Evolutionary conservation across 2,329 filamentous ascomycete genomes (phyloP).

Genomic region (Sporothrix curviconia): DNA sequence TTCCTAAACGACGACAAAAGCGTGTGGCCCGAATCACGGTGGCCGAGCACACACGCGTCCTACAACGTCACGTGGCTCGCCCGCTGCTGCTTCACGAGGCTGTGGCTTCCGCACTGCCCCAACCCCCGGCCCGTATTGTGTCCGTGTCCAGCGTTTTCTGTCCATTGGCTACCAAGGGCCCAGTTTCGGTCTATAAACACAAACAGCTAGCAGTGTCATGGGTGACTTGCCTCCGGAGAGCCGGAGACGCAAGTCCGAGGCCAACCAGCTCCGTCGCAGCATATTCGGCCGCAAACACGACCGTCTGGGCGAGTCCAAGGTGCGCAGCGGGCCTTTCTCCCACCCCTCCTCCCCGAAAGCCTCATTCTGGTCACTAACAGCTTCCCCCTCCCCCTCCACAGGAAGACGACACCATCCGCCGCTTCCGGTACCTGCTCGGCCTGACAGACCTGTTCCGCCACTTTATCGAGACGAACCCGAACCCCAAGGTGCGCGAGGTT

Average conservation of each 20-base stretch:
- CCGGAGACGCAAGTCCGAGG: constrained; percentile 78
- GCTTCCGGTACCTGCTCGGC: constrained; percentile 91
- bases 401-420: constrained; percentile 91
- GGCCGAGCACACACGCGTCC: not conserved
- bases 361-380: not conserved
- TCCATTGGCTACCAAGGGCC: not conserved
- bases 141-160: not conserved
- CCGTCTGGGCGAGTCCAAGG: constrained; percentile 87
- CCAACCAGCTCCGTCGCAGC: constrained; percentile 80
- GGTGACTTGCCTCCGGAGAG: constrained; percentile 76
- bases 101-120: not conserved
- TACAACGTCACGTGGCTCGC: not conserved
- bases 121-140: not conserved
- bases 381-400: constrained; percentile 30
- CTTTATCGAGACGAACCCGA: constrained; percentile 96
- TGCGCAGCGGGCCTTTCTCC: constrained; percentile 33
- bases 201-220: constrained; percentile 74
- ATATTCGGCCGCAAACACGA: constrained; percentile 95
- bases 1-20: not conserved
- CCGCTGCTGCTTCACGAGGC: not conserved
- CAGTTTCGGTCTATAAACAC: too few relatives aligned
- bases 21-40: not conserved
- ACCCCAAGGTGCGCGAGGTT: constrained; percentile 88
- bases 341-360: too few relatives aligned
- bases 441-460: constrained; percentile 96